phyloP scores from a whole-genome alignment of 495 filamentous ascomycete species.

The Hypoxylon perforatum region DNA sequence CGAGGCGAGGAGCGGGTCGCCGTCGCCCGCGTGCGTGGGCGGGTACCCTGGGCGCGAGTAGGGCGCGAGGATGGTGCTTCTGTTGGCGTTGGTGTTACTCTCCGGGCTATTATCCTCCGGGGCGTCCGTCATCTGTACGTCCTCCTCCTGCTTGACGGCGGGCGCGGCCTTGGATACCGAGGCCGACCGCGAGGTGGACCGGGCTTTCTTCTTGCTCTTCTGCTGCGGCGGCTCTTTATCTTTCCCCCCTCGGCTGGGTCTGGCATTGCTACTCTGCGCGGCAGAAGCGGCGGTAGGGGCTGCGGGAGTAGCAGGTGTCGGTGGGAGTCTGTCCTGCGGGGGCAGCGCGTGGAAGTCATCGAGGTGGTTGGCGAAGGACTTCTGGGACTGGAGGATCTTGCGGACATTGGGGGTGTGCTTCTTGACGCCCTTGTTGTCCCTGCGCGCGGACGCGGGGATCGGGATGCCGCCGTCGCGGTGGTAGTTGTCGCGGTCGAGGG shows the following conservation, averaged over 20 bases:
- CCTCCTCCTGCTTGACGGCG: conserved; percentile 43
- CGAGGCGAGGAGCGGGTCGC: conserved; percentile 71
- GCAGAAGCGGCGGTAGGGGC: conserved; percentile 34
- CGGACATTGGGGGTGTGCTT: conserved; percentile 85
- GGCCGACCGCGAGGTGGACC: conserved; percentile 34
- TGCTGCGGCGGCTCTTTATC: conserved; percentile 22
- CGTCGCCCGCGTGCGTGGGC: conserved; percentile 59
- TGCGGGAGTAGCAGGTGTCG: conserved; percentile 35
- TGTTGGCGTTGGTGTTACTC: conserved; percentile 37
- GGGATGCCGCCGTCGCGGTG: conserved; percentile 76
- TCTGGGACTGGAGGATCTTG: conserved; percentile 88
- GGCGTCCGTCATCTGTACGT: conserved; percentile 53
- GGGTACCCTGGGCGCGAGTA: conserved; percentile 42
- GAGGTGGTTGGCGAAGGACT: conserved; percentile 91
- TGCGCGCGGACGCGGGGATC: conserved; percentile 59
- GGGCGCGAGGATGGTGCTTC: conserved; percentile 42
- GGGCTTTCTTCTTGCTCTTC: conserved; percentile 38
- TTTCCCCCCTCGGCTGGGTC: conserved; percentile 22
- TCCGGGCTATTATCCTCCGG: neutral
- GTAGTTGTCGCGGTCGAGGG: conserved; percentile 80
- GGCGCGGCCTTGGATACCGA: conserved; percentile 41
- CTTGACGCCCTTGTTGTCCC: conserved; percentile 34
- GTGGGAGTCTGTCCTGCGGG: conserved; percentile 56
- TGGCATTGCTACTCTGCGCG: conserved; percentile 8
- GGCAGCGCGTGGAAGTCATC: conserved; percentile 85